Base-by-base conservation (phyloP, 352 stramenopile genomes). In the Globisporangium lucens region DNA sequence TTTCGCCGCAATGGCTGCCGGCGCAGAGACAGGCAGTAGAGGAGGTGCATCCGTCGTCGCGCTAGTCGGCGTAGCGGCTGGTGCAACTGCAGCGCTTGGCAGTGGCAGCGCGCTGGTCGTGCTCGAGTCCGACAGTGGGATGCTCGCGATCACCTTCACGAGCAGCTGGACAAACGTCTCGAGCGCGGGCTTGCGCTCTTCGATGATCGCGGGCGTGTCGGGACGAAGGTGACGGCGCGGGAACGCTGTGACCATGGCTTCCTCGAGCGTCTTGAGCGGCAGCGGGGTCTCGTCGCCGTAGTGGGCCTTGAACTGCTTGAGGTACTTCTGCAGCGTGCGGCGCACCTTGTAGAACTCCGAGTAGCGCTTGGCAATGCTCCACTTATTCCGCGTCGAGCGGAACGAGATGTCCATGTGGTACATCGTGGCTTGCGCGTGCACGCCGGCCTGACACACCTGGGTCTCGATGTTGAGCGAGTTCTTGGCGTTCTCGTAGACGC, bases 381-480 rank as follows among this genome's bases (percentile, higher is more conserved):
- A 95, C 71, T 93, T 94, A 68, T 93, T 91, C 47, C 85, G 85
- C 55, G 88, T 95, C 30, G 77, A 89, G 56, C 78, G 82, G 74
- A 93, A 95, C 9, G 84, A 93, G 41, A 95, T 91, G 71, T 94
- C 87, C 81, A 95, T 91, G 63, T 89, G 85, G 72, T 95, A 95
- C 70, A 94, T 84, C 38, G 85, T 95, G 58, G 82, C 85, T n/a
- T 83, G 82, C 29, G 78, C 63, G 35, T 79, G 72, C 36, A 79
- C 62, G 17, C 78, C 78, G 5, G 72, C 73, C 27, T 82, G 73
- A 52, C 76, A 80, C 71, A 93, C 81, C 61, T 91, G 77, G n/a
- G 88, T 92, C 76, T 78, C 85, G 66, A 94, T 90, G 72, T 85
- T 90, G 62, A 94, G 81, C 69, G 83, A 89, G 60, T 83, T 78